Conservation (phyloP, 495 filamentous ascomycete genomes). For the Penicillium turbatum region DNA sequence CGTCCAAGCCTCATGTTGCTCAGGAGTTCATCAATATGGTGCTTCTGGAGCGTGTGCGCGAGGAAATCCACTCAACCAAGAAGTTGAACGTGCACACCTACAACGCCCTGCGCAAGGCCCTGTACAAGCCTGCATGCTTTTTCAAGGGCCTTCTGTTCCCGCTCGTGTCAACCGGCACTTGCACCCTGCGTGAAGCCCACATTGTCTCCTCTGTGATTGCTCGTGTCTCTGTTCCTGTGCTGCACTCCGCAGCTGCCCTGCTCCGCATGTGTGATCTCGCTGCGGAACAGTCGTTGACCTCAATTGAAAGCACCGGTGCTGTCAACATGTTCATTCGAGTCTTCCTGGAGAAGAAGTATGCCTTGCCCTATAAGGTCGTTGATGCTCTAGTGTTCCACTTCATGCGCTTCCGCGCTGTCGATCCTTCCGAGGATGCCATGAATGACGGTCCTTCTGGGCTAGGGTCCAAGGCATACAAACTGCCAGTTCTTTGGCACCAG, state of each 20-base stretch:
- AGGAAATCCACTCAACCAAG: constrained; percentile 80
- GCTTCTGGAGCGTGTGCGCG: constrained; percentile 79
- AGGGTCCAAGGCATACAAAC: constrained; percentile 49
- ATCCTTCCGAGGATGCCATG: constrained; percentile 45
- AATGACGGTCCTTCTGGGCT: constrained; percentile 36
- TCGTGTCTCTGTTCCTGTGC: constrained; percentile 74
- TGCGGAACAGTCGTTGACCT: constrained; percentile 73
- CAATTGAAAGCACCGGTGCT: constrained; percentile 71
- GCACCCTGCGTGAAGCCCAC: constrained; percentile 84
- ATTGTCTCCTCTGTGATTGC: constrained; percentile 82
- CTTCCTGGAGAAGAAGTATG: constrained; percentile 94
- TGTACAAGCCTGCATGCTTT: constrained; percentile 95
- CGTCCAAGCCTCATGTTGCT: constrained; percentile 66
- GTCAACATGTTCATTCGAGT: constrained; percentile 91
- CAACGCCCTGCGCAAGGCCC: constrained; percentile 81
- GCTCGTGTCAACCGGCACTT: constrained; percentile 68
- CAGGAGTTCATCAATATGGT: constrained; percentile 79
- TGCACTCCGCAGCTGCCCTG: constrained; percentile 89
- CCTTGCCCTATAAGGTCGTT: constrained; percentile 88
- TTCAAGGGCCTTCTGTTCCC: constrained; percentile 97
- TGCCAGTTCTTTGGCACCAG: constrained; percentile 91
- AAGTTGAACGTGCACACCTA: constrained; percentile 95
- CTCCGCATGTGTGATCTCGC: constrained; percentile 90
- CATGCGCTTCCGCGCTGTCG: constrained; percentile 69
- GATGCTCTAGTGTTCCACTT: constrained; percentile 97